phyloP scores from a whole-genome alignment of 305 asterid genomes.

The Solanum hybrid region DNA sequence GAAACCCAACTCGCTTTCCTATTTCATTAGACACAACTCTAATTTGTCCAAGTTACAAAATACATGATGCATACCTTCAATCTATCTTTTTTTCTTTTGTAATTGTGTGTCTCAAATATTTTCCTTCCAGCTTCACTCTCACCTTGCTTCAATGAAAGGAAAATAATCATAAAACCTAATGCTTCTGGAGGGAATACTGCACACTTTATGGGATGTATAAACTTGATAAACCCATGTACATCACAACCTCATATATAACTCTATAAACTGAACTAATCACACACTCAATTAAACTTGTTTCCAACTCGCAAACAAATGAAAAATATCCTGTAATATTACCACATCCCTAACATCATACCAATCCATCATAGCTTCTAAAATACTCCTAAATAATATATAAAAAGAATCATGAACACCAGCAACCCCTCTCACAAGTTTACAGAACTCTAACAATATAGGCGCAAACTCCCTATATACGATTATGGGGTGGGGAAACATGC shows the following conservation, averaged over 20 bases:
- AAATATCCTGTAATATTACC: not conserved
- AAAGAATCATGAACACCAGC: not conserved
- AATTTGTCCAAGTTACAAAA: not conserved
- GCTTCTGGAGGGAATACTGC: too few relatives aligned
- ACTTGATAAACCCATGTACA: too few relatives aligned
- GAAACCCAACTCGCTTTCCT: not conserved
- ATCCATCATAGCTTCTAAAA: not conserved
- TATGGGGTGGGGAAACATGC: too few relatives aligned
- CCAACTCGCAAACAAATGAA: not conserved
- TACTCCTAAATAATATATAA: not conserved
- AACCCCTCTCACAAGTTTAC: not conserved
- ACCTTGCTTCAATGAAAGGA: not conserved
- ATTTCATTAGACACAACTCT: not conserved
- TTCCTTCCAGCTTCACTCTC: not conserved
- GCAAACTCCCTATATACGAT: not conserved
- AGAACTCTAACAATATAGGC: not conserved
- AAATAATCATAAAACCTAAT: too few relatives aligned
- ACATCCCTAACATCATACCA: not conserved
- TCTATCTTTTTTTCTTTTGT: too few relatives aligned
- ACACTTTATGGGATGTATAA: too few relatives aligned
- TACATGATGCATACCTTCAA: not conserved
- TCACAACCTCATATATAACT: too few relatives aligned
- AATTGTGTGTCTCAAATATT: not conserved
- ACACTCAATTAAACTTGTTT: not conserved
- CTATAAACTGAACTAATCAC: too few relatives aligned